Conservation (phyloP, 1,284 basidiomycete species). For the Leccinum ponderosum region DNA sequence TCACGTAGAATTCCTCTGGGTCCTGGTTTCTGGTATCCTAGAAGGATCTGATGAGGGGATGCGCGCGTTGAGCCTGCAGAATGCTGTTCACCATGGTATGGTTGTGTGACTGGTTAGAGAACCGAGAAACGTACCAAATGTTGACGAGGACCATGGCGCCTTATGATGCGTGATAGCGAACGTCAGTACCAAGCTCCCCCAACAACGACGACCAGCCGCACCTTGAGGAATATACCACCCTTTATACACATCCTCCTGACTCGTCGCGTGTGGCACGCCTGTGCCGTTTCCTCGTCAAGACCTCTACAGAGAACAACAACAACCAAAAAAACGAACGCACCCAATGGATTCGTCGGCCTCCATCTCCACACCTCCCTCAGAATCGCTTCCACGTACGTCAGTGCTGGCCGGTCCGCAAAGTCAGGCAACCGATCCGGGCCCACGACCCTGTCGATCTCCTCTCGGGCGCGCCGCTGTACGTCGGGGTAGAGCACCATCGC, state of each 20-base stretch:
- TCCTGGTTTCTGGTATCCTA: slow-evolving; percentile 76
- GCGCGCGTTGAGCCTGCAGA: not conserved
- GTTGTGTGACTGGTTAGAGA: not conserved
- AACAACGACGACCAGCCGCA: not conserved
- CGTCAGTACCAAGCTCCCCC: not conserved
- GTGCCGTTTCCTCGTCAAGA: not conserved
- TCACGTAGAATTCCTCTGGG: slow-evolving; percentile 94
- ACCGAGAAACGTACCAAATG: not conserved
- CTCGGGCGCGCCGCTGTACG: slow-evolving; percentile 8
- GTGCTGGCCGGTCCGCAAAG: slow-evolving; percentile 1
- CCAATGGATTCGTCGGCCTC: slow-evolving; percentile 3
- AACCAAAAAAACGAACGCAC: not conserved
- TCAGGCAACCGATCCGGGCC: slow-evolving; percentile 6
- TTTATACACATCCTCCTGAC: not conserved
- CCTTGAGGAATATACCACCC: slow-evolving; percentile 4
- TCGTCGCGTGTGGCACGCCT: slow-evolving; percentile 3
- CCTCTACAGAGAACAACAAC: too few relatives aligned
- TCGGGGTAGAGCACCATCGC: slow-evolving; percentile 11
- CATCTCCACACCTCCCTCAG: slow-evolving; percentile 12
- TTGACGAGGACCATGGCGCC: slow-evolving; percentile 4
- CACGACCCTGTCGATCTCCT: slow-evolving; percentile 9
- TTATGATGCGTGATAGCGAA: not conserved
- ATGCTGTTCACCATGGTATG: slow-evolving; percentile 22
- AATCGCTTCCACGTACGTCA: slow-evolving; percentile 10
- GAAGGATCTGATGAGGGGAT: slow-evolving; percentile 9